Evolutionary conservation across 129 eudicot genomes (phyloP).

Genomic region (sunflower (Helianthus annuus)): DNA sequence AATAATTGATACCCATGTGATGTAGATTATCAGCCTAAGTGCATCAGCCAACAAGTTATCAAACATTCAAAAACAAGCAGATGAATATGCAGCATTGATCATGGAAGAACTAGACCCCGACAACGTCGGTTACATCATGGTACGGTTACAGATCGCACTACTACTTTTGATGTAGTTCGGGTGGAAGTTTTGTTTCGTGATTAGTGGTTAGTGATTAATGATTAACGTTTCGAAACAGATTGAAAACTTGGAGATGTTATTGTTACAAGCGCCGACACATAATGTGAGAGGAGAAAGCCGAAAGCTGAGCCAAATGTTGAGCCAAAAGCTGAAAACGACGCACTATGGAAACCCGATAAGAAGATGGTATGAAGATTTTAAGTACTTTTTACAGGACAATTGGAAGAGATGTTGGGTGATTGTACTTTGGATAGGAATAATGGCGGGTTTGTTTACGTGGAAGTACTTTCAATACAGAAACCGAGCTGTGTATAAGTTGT

Average conservation of each 20-base stretch:
- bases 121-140: conserved; percentile 75
- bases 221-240: conserved; percentile 36
- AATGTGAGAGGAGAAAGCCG: conserved; percentile 57
- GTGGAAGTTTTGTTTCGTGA: neutral
- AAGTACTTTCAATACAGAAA: conserved; percentile 15
- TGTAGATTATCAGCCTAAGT: conserved; percentile 73
- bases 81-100: conserved; percentile 80
- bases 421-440: conserved; percentile 8
- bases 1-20: conserved; percentile 25
- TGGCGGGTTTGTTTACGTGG: conserved; percentile 16
- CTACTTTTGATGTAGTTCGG: neutral
- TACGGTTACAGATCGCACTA: conserved; percentile 17
- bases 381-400: conserved; percentile 14
- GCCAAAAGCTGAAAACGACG: conserved; percentile 57
- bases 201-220: neutral
- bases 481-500: conserved; percentile 3
- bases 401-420: conserved; percentile 26
- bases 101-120: conserved; percentile 89
- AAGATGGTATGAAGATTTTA: conserved; percentile 15
- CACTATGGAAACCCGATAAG: conserved; percentile 8
- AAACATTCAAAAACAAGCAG: conserved; percentile 73
- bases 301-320: conserved; percentile 53
- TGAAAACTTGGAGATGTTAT: conserved; percentile 66
- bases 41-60: conserved; percentile 87
- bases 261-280: conserved; percentile 63